phyloP scores from a whole-genome alignment of 306 rosid species.

The Quercus ilex region DNA sequence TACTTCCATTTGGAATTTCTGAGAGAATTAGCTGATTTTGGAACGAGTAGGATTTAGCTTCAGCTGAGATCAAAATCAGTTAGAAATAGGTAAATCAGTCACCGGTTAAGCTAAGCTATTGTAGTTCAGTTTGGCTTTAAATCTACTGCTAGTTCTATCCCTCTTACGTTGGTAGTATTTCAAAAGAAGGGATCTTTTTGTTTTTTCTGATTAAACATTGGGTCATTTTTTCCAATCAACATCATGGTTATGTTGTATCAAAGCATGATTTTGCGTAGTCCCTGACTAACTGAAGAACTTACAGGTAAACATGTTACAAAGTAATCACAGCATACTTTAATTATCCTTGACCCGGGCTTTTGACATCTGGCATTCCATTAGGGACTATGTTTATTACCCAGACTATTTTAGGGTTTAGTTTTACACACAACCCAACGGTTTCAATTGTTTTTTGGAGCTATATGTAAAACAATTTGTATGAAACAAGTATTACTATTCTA shows the following conservation, averaged over 20 bases:
- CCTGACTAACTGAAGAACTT: background rate
- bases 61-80: slow-evolving; percentile 14
- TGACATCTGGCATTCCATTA: no score
- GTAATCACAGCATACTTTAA: background rate
- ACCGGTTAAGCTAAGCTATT: slow-evolving; percentile 21
- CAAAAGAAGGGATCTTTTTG: background rate
- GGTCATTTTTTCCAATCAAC: background rate
- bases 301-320: background rate
- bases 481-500: no score
- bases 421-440: no score
- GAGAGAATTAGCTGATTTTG: slow-evolving; percentile 26
- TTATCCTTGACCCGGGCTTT: background rate
- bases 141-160: slow-evolving; percentile 19
- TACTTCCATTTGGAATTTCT: slow-evolving; percentile 75
- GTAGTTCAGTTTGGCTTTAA: slow-evolving; percentile 29
- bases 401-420: no score
- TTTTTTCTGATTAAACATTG: no score
- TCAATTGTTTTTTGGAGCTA: no score
- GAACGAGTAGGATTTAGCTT: slow-evolving; percentile 6
- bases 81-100: background rate
- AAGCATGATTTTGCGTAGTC: background rate
- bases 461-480: no score
- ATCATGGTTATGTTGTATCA: background rate
- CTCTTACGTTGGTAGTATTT: slow-evolving; percentile 16
- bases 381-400: no score